These are phyloP conservation scores for Trichophyton rubrum DNA, from an alignment of 2,329 filamentous ascomycete genomes.

Conservation along the genomic window DNA sequence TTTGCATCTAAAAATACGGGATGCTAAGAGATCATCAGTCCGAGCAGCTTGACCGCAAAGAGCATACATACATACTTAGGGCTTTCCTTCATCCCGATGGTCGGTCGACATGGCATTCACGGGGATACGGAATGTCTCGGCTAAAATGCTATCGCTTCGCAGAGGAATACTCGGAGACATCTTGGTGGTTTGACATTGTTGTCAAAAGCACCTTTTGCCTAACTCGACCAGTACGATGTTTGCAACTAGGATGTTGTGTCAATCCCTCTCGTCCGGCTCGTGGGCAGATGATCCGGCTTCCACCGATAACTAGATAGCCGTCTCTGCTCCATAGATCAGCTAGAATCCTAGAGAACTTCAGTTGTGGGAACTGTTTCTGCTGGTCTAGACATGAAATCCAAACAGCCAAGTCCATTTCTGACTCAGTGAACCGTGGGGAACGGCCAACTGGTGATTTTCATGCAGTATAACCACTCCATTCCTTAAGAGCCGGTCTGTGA, in stretches of 20 bases:
- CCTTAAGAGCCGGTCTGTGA: constrained; percentile 55
- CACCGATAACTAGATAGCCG: constrained; percentile 32
- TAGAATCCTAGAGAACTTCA: constrained; percentile 25
- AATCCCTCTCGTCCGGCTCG: constrained; percentile 26
- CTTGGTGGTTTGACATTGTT: constrained; percentile 43
- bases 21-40: too few relatives aligned
- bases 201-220: constrained; percentile 38
- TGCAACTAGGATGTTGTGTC: constrained; percentile 33
- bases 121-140: constrained; percentile 54
- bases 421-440: constrained; percentile 34
- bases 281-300: constrained; percentile 12
- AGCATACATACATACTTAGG: too few relatives aligned
- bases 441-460: constrained; percentile 29
- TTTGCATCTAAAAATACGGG: too few relatives aligned
- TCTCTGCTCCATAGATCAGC: constrained; percentile 18
- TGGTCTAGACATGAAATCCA: constrained; percentile 27
- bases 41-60: too few relatives aligned
- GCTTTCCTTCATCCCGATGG: background rate
- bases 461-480: constrained; percentile 54
- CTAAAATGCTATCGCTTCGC: constrained; percentile 31
- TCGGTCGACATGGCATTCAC: constrained; percentile 67
- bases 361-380: constrained; percentile 22
- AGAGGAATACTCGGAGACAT: constrained; percentile 27
- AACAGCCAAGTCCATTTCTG: constrained; percentile 19
- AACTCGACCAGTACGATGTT: constrained; percentile 41